phyloP scores from a whole-genome alignment of 2,329 filamentous ascomycete genomes.

The Parascedosporium putredinis region DNA sequence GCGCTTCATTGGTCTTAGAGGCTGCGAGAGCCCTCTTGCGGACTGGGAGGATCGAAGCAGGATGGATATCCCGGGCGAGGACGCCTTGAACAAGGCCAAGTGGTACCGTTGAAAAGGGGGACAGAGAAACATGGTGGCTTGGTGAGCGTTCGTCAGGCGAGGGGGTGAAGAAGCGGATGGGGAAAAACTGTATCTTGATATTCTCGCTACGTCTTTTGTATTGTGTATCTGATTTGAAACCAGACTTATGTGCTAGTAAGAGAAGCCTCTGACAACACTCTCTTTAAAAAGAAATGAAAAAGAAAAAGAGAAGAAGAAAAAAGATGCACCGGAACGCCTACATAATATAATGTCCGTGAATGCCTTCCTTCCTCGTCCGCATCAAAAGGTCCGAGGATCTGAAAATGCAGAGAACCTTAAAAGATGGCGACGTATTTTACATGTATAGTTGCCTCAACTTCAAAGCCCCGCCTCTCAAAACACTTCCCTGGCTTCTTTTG shows the following conservation, averaged over 20 bases:
- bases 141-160: too few relatives aligned
- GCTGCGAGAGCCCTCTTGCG: conserved; percentile 3
- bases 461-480: too few relatives aligned
- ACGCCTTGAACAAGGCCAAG: conserved; percentile 1
- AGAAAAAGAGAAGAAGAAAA: background rate
- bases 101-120: background rate
- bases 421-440: conserved; percentile 12
- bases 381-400: too few relatives aligned
- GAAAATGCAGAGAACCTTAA: background rate
- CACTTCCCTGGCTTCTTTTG: too few relatives aligned
- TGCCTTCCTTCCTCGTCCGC: background rate
- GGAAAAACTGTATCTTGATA: too few relatives aligned
- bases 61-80: background rate
- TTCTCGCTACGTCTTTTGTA: too few relatives aligned
- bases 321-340: conserved; percentile 5
- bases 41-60: background rate
- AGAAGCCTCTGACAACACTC: background rate
- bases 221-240: too few relatives aligned
- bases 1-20: conserved; percentile 61
- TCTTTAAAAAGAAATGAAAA: background rate
- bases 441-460: conserved; percentile 4
- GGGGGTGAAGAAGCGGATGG: too few relatives aligned
- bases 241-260: too few relatives aligned
- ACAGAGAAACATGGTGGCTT: background rate
- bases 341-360: background rate